Percentiles rank a stretch among this genome's conserved stretches.
phyloP scores from a whole-genome alignment of 2,329 filamentous ascomycete species.

The Nigrospora oryzae region DNA sequence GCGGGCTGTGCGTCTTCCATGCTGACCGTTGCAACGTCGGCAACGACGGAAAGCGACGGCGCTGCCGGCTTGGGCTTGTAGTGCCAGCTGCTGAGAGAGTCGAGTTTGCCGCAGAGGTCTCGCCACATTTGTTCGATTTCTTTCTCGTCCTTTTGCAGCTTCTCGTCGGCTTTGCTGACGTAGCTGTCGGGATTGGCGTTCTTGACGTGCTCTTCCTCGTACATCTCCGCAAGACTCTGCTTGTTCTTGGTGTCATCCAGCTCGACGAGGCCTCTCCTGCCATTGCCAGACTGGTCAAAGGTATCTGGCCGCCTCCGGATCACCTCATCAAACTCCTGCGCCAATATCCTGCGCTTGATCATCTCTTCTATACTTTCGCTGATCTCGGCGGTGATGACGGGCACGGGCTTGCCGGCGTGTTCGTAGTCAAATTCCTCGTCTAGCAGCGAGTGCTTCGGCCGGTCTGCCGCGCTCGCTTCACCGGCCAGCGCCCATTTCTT shows the following conservation, averaged over 20 bases:
- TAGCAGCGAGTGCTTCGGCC: conserved; percentile 84
- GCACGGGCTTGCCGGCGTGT: conserved; percentile 86
- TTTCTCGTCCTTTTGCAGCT: conserved; percentile 70
- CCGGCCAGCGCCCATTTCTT: conserved; percentile 85
- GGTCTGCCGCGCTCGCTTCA: conserved; percentile 73
- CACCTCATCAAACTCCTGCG: conserved; percentile 88
- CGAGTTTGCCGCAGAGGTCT: conserved; percentile 69
- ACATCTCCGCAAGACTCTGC: conserved; percentile 82
- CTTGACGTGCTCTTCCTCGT: conserved; percentile 86
- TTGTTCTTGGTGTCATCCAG: conserved; percentile 82
- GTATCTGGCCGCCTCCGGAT: conserved; percentile 72
- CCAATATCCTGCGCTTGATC: conserved; percentile 86
- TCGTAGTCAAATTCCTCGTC: conserved; percentile 96
- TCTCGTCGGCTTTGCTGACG: conserved; percentile 74
- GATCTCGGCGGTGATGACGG: conserved; percentile 85
- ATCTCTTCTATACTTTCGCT: conserved; percentile 88
- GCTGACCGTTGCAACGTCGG: conserved; percentile 81
- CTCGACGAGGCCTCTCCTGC: conserved; percentile 66
- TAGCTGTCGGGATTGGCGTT: conserved; percentile 69
- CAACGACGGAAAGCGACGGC: conserved; percentile 75
- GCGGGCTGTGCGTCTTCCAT: conserved; percentile 95
- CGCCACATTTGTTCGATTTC: conserved; percentile 81
- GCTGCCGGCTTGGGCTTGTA: conserved; percentile 85
- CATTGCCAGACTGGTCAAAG: conserved; percentile 48
- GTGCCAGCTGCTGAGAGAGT: conserved; percentile 87